These are phyloP conservation scores for Flaveria brownii DNA, from an alignment of 129 eudicot species.

Conservation along the genomic window DNA sequence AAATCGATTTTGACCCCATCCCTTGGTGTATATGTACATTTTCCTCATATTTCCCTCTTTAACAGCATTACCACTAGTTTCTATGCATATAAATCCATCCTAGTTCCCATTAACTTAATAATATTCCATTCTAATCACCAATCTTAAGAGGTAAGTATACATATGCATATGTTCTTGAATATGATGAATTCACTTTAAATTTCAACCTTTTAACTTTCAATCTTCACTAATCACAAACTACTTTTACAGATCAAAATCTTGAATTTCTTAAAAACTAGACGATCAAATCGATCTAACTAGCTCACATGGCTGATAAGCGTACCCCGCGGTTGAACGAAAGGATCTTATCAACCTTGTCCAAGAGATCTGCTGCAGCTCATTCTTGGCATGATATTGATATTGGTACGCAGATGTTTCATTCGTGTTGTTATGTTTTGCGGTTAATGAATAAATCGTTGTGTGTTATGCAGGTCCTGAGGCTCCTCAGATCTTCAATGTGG, in stretches of 20 bases:
- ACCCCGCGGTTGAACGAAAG: conserved; percentile 77
- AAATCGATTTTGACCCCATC: conserved; percentile 18
- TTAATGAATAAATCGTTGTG: neutral
- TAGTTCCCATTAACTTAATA: neutral
- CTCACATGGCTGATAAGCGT: conserved; percentile 34
- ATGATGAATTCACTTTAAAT: conserved; percentile 3
- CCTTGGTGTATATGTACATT: conserved; percentile 4
- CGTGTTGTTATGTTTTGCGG: neutral
- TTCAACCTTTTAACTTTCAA: neutral
- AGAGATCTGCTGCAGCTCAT: conserved; percentile 96
- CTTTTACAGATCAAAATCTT: conserved; percentile 19
- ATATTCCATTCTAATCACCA: conserved; percentile 2
- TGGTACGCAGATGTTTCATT: conserved; percentile 42
- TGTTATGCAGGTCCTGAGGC: conserved; percentile 71
- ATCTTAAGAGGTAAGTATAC: neutral
- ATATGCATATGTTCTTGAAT: neutral
- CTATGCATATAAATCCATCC: conserved; percentile 20
- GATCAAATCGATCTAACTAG: neutral
- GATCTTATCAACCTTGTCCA: conserved; percentile 80
- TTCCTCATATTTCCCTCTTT: conserved; percentile 29
- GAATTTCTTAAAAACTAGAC: neutral
- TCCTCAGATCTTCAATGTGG: conserved; percentile 68
- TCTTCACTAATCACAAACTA: neutral
- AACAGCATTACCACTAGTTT: conserved; percentile 28
- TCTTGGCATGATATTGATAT: conserved; percentile 98